phyloP scores from a whole-genome alignment of 345 rosid species.

The Linum lewisii region DNA sequence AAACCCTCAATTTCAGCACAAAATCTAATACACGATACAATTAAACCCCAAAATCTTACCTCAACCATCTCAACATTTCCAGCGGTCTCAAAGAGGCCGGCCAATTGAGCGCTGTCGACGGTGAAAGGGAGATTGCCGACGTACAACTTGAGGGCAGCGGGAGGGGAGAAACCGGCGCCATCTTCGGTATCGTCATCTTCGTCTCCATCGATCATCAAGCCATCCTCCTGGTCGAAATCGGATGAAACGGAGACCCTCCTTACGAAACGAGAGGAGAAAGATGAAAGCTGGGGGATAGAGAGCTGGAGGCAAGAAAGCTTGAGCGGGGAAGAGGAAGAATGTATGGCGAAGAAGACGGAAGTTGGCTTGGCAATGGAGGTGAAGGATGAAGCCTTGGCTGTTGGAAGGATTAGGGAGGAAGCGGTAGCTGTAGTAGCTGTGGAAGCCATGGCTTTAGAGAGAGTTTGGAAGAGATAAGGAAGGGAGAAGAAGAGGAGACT shows the following conservation, averaged over 20 bases:
- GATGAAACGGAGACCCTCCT: constrained; percentile 56
- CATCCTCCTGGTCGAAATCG: constrained; percentile 62
- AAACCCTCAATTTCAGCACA: too few species aligned
- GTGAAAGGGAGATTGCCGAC: constrained; percentile 92
- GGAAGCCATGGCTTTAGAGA: constrained; percentile 40
- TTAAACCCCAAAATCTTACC: constrained; percentile 30
- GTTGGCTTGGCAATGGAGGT: constrained; percentile 26
- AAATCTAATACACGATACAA: neutral
- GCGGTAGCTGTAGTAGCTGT: constrained; percentile 25
- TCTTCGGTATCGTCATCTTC: constrained; percentile 7
- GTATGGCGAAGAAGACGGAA: constrained; percentile 26
- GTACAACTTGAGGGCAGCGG: constrained; percentile 75
- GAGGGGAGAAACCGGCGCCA: constrained; percentile 42
- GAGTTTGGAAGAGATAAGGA: neutral
- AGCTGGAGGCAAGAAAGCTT: constrained; percentile 26
- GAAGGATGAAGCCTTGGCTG: constrained; percentile 37
- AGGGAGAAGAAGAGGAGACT: constrained; percentile 14
- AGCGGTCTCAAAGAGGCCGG: constrained; percentile 58
- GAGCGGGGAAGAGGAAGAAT: constrained; percentile 19
- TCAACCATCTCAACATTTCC: constrained; percentile 97
- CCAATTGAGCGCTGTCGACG: constrained; percentile 88
- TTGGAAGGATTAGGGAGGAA: constrained; percentile 52
- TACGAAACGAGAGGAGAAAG: constrained; percentile 37
- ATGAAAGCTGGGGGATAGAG: neutral
- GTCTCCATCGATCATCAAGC: constrained; percentile 30